A percentile compares a stretch with the other conserved stretches of the same genome.
Conservation (phyloP, 768 basidiomycete genomes). For the Cystofilobasidium macerans region DNA sequence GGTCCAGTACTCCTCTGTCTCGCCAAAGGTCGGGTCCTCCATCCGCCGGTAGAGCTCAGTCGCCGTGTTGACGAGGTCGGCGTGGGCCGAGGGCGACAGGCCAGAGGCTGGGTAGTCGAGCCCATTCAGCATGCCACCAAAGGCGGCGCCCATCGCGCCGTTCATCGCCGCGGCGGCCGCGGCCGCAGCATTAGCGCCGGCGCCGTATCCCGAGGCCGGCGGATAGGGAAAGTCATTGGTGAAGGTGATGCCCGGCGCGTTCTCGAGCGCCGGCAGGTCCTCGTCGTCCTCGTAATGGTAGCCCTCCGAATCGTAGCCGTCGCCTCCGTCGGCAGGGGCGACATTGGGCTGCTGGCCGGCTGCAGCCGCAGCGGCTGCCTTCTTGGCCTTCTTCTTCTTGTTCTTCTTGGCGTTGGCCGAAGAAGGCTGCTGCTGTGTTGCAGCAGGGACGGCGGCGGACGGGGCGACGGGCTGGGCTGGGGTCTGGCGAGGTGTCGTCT, state of each 20-base stretch:
- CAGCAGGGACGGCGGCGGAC: neutral
- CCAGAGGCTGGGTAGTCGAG: conserved; percentile 26
- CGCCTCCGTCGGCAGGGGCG: conserved; percentile 30
- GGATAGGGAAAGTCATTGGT: conserved; percentile 39
- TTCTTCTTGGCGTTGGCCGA: conserved; percentile 43
- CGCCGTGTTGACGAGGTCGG: conserved; percentile 52
- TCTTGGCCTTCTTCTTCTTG: conserved; percentile 43
- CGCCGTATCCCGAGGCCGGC: conserved; percentile 46
- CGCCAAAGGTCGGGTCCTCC: conserved; percentile 31
- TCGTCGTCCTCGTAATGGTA: conserved; percentile 32
- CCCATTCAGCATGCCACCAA: conserved; percentile 23
- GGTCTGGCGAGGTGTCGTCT: conserved; percentile 12
- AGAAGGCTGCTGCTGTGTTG: conserved; percentile 1
- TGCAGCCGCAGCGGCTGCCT: conserved; percentile 12
- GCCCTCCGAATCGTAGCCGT: conserved; percentile 33
- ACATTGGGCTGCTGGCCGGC: conserved; percentile 32
- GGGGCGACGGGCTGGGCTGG: conserved; percentile 8
- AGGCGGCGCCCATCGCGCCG: conserved; percentile 27
- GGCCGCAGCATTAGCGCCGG: conserved; percentile 44
- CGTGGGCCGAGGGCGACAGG: conserved; percentile 41
- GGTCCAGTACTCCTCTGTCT: conserved; percentile 60
- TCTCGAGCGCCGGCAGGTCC: conserved; percentile 32
- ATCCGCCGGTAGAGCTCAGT: conserved; percentile 46
- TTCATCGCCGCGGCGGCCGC: conserved; percentile 30
- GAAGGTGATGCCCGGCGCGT: conserved; percentile 25